Evolutionary conservation across 2,329 filamentous ascomycete genomes (phyloP), one percentile per base, ranked within the genome.

Genomic region (Parafenestella ontariensis): DNA sequence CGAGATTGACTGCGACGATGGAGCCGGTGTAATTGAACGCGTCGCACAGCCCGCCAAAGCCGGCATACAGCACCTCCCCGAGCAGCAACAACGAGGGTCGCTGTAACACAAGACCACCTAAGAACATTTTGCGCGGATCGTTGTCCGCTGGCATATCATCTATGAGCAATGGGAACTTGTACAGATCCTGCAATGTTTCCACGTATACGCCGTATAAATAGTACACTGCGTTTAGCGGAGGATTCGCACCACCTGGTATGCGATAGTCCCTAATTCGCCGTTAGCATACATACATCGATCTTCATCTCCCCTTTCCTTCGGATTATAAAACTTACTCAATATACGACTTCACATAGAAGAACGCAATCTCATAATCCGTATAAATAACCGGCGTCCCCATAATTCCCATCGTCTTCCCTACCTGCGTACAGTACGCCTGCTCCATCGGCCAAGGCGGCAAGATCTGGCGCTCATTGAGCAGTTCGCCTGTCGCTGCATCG

Each of bases 21-120:
- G 50, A 51, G n/a, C 64, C 62, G 1, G 82, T 84, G 56, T 84
- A 84, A 62, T 85, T 83, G 66, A 81, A 85, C 50, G 81, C 76
- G 21, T 84, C 83, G 45, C 83, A 86, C 56, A 85, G 80, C 9
- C 82, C 83, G 0, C 82, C 83, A 55, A 85, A 85, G 0, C 77
- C 82, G 0, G 78, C 81, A 49, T 84, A 84, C 5, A 86, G 71
- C 39, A 76, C 77, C 46, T 79, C 74, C 1, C 80, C 80, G 0
- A 79, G 69, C 21, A 81, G 72, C 1, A 80, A 71, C 11, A 86
- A 66, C 3, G 76, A 79, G 0, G 83, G 81, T 7, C 82, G 76
- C 61, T 85, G 83, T 28, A 83, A 76, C 33, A 83, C 77, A 3
- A 82, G 78, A 0, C 83, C 83, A 3, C 81, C 82, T 6, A 80